Base-by-base conservation (phyloP, 1,284 basidiomycete species). In the Cystobasidium slooffiae region DNA sequence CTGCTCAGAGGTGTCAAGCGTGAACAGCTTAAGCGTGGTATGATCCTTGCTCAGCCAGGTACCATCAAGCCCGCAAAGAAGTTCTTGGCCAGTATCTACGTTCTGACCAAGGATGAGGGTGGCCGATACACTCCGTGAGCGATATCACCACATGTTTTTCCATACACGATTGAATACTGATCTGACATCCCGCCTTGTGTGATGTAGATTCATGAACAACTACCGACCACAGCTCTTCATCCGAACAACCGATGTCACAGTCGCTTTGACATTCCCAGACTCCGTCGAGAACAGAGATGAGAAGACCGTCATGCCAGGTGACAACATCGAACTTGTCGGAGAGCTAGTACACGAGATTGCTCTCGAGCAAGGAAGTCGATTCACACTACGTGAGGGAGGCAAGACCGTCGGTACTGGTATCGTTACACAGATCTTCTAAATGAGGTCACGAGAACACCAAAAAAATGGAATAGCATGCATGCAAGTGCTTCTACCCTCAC, bases 211-310 rank as follows among this genome's bases (percentile, higher is more conserved):
- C 88, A 91, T 94, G 89, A 86, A 88, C 83, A 93, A 96, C 86
- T 99, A 98, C 86, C 89, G 91, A 56, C 97, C 96, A 41, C 97
- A 98, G 84, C 88, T 98, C 77, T 99, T 94, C 88, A 87, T 97
- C 82, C 92, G 96, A 77, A 99, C 97, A 31, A 92, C 94, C 75
- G 95, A 99, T 82, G 90, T 98, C 78, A 97, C 95, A 51, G 90
- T 90, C 70, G 85, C 87, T 47, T 84, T 99, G 66, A 89, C 88
- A 16, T 98, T 94, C 89, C 94, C 95, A 41, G 89, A 90, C 68
- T 94, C 89, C 51, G 37, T 69, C 75, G 52, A 80, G 75, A 81
- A 82, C 64, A 81, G 81, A 46, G 80, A 82, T 70, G 84, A 84
- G 79, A 84, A 84, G 78, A 82, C 94, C 88, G 91, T 98, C 80